Evolutionary conservation across 768 basidiomycete species (phyloP).

Genomic region (Sporobolomyces pararoseus): DNA sequence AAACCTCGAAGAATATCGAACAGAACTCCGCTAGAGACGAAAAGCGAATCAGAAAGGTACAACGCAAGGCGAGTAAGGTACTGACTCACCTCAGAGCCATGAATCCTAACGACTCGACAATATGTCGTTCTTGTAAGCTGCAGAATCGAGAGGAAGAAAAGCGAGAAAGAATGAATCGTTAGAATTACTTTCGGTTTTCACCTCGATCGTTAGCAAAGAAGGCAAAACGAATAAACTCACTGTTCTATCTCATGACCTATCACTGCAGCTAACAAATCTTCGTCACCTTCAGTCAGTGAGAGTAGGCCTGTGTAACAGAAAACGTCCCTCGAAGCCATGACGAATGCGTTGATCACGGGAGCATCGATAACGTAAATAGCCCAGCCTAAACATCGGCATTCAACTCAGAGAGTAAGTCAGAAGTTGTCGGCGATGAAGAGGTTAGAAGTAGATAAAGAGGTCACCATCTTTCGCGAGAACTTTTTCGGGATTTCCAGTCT

Average conservation of each 20-base stretch:
- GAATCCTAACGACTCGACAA: slow-evolving; percentile 53
- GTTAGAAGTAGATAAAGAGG: no score
- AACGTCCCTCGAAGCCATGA: slow-evolving; percentile 52
- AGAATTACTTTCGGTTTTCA: no score
- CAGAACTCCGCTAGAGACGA: slow-evolving; percentile 46
- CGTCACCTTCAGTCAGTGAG: slow-evolving; percentile 51
- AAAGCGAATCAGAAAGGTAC: no score
- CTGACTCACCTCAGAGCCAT: slow-evolving; percentile 18
- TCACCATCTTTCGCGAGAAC: slow-evolving; percentile 43
- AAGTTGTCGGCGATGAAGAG: neutral
- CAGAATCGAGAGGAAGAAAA: neutral
- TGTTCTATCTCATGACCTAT: slow-evolving; percentile 49
- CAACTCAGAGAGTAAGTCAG: neutral
- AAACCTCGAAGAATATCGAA: slow-evolving; percentile 54
- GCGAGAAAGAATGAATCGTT: neutral
- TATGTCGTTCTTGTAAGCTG: slow-evolving; percentile 50
- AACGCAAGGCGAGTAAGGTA: slow-evolving; percentile 46
- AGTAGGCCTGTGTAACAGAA: slow-evolving; percentile 54
- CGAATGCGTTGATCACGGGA: slow-evolving; percentile 53
- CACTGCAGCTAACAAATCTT: slow-evolving; percentile 53
- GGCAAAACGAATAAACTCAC: slow-evolving; percentile 32
- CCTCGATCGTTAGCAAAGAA: neutral
- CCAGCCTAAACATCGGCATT: slow-evolving; percentile 48
- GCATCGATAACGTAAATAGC: slow-evolving; percentile 53
- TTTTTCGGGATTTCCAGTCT: slow-evolving; percentile 52